phyloP scores from a whole-genome alignment of 176 grass and related monocot genomes.

The Bolboschoenus planiculmis region DNA sequence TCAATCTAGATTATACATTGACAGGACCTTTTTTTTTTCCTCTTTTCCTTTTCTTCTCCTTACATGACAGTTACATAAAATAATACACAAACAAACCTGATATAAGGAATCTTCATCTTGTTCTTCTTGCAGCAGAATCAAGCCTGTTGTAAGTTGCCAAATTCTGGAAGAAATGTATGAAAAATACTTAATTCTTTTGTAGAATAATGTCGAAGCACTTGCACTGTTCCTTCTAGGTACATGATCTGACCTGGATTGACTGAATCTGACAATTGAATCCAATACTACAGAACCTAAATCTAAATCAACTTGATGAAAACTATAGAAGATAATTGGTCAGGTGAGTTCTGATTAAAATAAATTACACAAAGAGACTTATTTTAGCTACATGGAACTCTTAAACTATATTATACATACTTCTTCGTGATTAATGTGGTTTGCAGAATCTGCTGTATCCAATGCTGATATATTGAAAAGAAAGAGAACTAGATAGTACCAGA shows the following conservation, averaged over 20 bases:
- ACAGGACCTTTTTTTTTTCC: background rate
- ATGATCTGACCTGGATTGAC: no score
- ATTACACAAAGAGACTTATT: background rate
- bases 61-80: background rate
- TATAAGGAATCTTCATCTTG: background rate
- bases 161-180: background rate
- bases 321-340: no score
- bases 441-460: no score
- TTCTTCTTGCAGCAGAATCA: background rate
- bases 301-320: no score
- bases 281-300: no score
- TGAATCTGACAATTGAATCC: no score
- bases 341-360: background rate
- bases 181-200: no score
- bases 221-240: no score
- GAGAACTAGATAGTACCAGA: no score
- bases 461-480: no score
- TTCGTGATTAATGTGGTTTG: background rate
- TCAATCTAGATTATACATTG: background rate
- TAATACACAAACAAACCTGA: background rate
- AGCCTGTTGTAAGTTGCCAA: background rate
- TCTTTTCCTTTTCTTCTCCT: background rate
- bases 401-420: no score
- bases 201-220: no score
- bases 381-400: background rate